A percentile compares a stretch with the other conserved stretches of the same genome.
Conservation (phyloP, 1,139 yeast species). For the Blastobotrys apis region DNA sequence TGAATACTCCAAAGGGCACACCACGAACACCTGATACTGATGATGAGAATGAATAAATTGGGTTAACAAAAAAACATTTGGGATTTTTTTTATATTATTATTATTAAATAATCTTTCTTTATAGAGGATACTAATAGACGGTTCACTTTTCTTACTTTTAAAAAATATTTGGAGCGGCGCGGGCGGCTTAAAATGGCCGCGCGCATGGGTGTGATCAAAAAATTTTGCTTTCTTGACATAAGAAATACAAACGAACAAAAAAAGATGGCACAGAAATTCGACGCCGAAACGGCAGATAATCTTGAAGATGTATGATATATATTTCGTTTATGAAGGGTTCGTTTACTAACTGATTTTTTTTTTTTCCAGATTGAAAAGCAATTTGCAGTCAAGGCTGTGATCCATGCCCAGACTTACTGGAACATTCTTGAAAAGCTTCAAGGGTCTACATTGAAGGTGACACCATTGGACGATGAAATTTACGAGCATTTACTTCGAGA, state of each 20-base stretch:
- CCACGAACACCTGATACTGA: slow-evolving; percentile 93
- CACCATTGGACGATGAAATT: slow-evolving; percentile 77
- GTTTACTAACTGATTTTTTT: slow-evolving; percentile 6
- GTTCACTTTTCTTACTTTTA: no score
- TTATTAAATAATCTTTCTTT: no score
- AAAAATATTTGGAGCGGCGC: no score
- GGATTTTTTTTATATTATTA: no score
- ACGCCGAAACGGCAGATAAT: slow-evolving; percentile 57
- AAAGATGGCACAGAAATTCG: slow-evolving; percentile 34
- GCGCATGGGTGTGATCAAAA: no score
- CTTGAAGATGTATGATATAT: slow-evolving; percentile 44
- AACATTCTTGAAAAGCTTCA: slow-evolving; percentile 64
- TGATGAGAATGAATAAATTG: slow-evolving; percentile 55
- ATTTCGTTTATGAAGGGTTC: not conserved
- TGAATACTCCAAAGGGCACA: slow-evolving; percentile 94
- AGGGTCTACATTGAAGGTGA: slow-evolving; percentile 73
- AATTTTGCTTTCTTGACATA: not conserved
- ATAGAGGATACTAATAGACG: slow-evolving; percentile 2
- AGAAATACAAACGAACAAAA: no score
- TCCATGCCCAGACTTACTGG: slow-evolving; percentile 93
- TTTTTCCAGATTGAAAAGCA: slow-evolving; percentile 66
- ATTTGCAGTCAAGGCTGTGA: slow-evolving; percentile 96
- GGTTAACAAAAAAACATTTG: no score
- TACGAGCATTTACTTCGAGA: slow-evolving; percentile 59
- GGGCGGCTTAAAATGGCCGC: no score